These are phyloP conservation scores for Piper longum DNA, from an alignment of 164 flowering plant genomes.

Conservation along the genomic window DNA sequence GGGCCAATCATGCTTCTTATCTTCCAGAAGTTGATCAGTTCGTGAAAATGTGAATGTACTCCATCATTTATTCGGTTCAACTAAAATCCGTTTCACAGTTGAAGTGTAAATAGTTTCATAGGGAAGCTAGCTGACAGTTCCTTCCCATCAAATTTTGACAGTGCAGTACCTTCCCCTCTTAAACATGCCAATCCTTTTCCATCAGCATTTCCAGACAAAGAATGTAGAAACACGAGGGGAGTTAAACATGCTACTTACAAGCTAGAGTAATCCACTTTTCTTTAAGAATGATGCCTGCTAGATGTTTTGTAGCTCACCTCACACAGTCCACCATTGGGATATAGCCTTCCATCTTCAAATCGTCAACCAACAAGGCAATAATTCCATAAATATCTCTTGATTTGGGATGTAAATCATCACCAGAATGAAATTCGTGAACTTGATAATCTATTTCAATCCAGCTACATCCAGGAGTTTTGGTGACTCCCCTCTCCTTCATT, in stretches of 20 bases:
- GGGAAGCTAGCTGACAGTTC: not conserved
- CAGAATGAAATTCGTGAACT: not conserved
- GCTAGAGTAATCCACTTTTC: not conserved
- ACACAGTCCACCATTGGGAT: conserved; percentile 3
- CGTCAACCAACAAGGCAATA: conserved; percentile 4
- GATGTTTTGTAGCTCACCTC: not conserved
- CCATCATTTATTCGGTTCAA: not conserved
- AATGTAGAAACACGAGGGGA: not conserved
- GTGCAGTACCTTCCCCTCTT: no score
- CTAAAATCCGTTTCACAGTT: not conserved
- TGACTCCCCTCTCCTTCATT: conserved; percentile 3
- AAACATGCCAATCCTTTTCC: not conserved
- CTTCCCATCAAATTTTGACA: not conserved
- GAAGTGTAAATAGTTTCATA: not conserved
- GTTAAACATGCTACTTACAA: not conserved
- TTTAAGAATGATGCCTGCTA: not conserved
- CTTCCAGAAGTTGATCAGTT: not conserved
- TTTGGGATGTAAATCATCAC: not conserved
- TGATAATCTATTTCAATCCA: conserved; percentile 5
- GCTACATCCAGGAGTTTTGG: conserved; percentile 4
- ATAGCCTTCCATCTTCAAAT: conserved; percentile 13
- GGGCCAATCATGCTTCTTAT: not conserved
- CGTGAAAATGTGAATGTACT: not conserved
- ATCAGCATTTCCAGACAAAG: no score
- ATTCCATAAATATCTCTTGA: not conserved